These are phyloP conservation scores for Quercus robur DNA, from an alignment of 306 rosid genomes.

Conservation along the genomic window DNA sequence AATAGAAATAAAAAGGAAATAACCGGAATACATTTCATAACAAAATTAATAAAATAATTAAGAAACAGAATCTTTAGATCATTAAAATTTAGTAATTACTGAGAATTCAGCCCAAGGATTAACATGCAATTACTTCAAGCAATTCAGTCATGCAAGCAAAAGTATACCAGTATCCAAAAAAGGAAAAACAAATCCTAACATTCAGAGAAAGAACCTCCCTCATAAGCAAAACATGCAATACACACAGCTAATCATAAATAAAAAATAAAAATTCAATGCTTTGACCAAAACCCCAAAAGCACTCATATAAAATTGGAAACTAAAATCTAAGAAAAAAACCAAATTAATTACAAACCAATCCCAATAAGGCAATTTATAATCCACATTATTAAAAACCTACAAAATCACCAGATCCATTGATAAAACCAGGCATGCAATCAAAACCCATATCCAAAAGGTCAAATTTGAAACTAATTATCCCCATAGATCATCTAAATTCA, in stretches of 20 bases:
- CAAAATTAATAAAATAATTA: not conserved
- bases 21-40: not conserved
- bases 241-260: conserved; percentile 1
- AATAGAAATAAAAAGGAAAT: not conserved
- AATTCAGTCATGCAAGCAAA: not conserved
- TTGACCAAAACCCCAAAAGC: conserved; percentile 7
- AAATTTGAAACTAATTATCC: not conserved
- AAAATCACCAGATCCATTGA: conserved; percentile 64
- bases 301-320: not conserved
- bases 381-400: conserved; percentile 4
- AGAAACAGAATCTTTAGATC: not conserved
- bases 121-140: not conserved
- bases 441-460: conserved; percentile 15
- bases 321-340: not conserved
- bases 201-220: not conserved
- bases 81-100: not conserved
- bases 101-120: not conserved
- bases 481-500: not conserved
- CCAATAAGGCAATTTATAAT: conserved; percentile 16
- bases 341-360: not conserved
- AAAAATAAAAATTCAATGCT: not conserved
- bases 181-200: not conserved
- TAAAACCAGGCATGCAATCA: conserved; percentile 52
- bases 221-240: not conserved
- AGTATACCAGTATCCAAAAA: not conserved